Conservation (phyloP, 1,139 yeast genomes). For the Saccharomycopsis hybrid region DNA sequence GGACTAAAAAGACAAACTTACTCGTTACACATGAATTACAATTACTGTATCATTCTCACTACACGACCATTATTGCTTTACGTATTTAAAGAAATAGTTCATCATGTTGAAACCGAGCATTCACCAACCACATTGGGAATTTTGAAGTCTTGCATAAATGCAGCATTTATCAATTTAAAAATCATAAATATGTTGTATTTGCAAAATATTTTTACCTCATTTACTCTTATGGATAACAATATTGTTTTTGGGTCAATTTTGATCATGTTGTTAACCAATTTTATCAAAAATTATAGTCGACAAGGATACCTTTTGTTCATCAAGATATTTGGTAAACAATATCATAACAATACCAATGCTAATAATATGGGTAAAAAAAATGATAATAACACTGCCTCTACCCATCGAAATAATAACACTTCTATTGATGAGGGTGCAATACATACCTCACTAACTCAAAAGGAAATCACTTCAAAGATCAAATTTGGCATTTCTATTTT, state of each 20-base stretch:
- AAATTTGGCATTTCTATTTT: conserved; percentile 4
- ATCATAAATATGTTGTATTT: conserved; percentile 5
- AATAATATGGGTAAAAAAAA: neutral
- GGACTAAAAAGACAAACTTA: conserved; percentile 10
- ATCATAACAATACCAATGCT: neutral
- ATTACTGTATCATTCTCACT: conserved; percentile 14
- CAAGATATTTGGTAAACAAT: conserved; percentile 6
- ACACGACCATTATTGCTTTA: conserved; percentile 18
- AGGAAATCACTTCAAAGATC: conserved; percentile 9
- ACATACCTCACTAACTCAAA: conserved; percentile 6
- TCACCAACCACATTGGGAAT: conserved; percentile 15
- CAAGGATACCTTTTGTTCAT: conserved; percentile 9
- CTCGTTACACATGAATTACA: conserved; percentile 16
- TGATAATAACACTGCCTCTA: neutral
- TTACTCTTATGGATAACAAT: conserved; percentile 12
- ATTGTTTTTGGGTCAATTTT: conserved; percentile 9
- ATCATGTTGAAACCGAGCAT: neutral
- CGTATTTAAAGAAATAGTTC: conserved; percentile 13
- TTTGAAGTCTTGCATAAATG: conserved; percentile 14
- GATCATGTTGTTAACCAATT: conserved; percentile 16
- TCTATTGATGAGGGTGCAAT: too few species aligned
- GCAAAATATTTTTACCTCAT: conserved; percentile 4
- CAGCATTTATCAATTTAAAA: conserved; percentile 10
- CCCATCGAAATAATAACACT: neutral
- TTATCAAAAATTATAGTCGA: conserved; percentile 10